Evolutionary conservation across 2,329 filamentous ascomycete genomes (phyloP).

Genomic region (Aspergillus novoparasiticus): DNA sequence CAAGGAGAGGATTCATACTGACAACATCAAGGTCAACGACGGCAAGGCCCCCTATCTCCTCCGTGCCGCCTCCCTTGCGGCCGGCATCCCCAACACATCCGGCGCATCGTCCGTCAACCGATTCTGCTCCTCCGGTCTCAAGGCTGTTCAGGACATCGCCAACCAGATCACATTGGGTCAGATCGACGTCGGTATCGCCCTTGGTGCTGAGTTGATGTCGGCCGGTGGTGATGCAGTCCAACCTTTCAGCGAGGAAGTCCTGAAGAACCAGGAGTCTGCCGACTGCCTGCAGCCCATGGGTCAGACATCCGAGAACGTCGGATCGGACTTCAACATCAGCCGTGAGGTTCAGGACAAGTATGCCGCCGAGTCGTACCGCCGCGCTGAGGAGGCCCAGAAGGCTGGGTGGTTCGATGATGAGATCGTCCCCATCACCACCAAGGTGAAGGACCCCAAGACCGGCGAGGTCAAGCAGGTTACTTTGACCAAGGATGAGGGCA

Average conservation of each 20-base stretch:
- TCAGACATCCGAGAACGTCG: constrained; percentile 96
- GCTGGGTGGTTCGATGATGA: constrained; percentile 90
- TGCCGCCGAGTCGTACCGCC: constrained; percentile 82
- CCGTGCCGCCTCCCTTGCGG: constrained; percentile 84
- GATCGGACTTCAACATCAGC: constrained; percentile 81
- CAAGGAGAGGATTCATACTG: constrained; percentile 7
- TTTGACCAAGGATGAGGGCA: constrained; percentile 84
- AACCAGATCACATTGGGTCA: constrained; percentile 77
- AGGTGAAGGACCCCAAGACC: constrained; percentile 79
- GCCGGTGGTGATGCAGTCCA: constrained; percentile 69
- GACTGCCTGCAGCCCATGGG: constrained; percentile 98
- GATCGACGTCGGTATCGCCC: constrained; percentile 84
- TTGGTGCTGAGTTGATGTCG: constrained; percentile 90
- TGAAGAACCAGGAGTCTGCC: constrained; percentile 72
- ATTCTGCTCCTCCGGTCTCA: constrained; percentile 96
- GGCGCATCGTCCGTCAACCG: constrained; percentile 83
- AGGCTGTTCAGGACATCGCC: constrained; percentile 93
- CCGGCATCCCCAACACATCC: constrained; percentile 90
- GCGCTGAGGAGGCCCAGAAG: constrained; percentile 89
- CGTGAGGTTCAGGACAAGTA: constrained; percentile 81
- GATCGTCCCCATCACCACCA: constrained; percentile 83
- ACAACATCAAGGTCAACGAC: constrained; percentile 67
- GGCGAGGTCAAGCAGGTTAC: constrained; percentile 77
- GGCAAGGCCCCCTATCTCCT: constrained; percentile 86
- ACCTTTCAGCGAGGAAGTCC: constrained; percentile 77